These are phyloP conservation scores for Fonsecaea erecta DNA, from an alignment of 2,329 filamentous ascomycete species.

Conservation along the genomic window DNA sequence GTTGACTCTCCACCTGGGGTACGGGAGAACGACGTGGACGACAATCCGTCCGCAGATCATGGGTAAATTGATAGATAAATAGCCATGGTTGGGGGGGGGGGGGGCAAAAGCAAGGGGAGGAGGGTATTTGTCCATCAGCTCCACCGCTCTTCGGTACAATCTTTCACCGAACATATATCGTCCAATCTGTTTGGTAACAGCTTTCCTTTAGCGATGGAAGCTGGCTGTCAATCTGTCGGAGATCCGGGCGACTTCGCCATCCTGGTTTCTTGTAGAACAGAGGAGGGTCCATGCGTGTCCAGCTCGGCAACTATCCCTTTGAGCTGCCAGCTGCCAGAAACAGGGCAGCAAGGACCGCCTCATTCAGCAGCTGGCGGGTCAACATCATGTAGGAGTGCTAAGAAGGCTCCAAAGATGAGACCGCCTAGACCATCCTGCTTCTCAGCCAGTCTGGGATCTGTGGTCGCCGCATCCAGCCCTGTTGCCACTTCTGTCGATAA, in stretches of 20 bases:
- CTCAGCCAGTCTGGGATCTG: slow-evolving; percentile 61
- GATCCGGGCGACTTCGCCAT: not conserved
- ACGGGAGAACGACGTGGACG: slow-evolving; percentile 16
- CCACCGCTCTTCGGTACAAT: slow-evolving; percentile 15
- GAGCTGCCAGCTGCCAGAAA: no score
- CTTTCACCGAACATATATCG: slow-evolving; percentile 7
- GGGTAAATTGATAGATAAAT: slow-evolving; percentile 24
- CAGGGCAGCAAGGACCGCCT: not conserved
- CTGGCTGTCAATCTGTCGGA: not conserved
- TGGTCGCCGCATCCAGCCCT: slow-evolving; percentile 66
- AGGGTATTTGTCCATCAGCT: not conserved
- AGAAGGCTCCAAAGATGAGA: not conserved
- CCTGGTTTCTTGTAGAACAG: not conserved
- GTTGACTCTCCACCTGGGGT: slow-evolving; percentile 16
- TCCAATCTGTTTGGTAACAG: not conserved
- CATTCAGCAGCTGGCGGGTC: not conserved
- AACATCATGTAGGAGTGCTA: not conserved
- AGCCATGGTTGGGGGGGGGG: not conserved
- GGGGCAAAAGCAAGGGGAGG: not conserved
- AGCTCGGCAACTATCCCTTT: not conserved
- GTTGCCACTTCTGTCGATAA: slow-evolving; percentile 59
- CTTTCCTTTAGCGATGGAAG: not conserved
- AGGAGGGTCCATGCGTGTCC: not conserved
- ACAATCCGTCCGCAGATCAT: slow-evolving; percentile 14
- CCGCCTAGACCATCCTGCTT: slow-evolving; percentile 3